Evolutionary conservation across 352 stramenopile genomes (phyloP).

Genomic region (Phytophthora fragariae): DNA sequence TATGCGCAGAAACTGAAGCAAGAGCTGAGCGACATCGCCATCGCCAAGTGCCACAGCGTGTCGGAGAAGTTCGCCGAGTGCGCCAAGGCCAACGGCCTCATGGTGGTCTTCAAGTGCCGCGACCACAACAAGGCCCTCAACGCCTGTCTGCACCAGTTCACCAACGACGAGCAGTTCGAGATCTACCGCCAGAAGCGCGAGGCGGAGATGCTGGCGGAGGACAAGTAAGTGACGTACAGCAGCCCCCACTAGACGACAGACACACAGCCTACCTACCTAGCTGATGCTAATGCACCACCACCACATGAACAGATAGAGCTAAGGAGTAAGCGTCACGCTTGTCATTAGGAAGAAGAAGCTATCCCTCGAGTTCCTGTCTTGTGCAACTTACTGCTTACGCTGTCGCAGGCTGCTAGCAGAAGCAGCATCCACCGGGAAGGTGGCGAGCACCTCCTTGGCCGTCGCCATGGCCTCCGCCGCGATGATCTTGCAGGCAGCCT

Average conservation of each 20-base stretch:
- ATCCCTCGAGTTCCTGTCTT: neutral
- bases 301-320: neutral
- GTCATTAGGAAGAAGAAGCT: constrained; percentile 2
- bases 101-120: constrained; percentile 82
- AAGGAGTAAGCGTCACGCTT: neutral
- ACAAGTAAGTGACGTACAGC: constrained; percentile 1
- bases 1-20: constrained; percentile 73
- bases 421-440: constrained; percentile 33
- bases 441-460: constrained; percentile 52
- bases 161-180: constrained; percentile 78
- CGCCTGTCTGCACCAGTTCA: constrained; percentile 83
- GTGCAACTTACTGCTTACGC: constrained; percentile 41
- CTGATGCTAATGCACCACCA: neutral
- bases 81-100: constrained; percentile 68
- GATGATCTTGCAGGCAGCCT: constrained; percentile 64
- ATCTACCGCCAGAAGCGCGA: constrained; percentile 70
- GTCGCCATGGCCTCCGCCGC: constrained; percentile 63
- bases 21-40: constrained; percentile 85
- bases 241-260: neutral
- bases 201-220: constrained; percentile 55
- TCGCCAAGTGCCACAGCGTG: constrained; percentile 72
- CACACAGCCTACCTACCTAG: too few relatives aligned
- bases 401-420: constrained; percentile 46
- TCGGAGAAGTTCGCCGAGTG: constrained; percentile 73
- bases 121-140: constrained; percentile 82